Conservation (phyloP, 768 basidiomycete species). For the Auricularia sp. region DNA sequence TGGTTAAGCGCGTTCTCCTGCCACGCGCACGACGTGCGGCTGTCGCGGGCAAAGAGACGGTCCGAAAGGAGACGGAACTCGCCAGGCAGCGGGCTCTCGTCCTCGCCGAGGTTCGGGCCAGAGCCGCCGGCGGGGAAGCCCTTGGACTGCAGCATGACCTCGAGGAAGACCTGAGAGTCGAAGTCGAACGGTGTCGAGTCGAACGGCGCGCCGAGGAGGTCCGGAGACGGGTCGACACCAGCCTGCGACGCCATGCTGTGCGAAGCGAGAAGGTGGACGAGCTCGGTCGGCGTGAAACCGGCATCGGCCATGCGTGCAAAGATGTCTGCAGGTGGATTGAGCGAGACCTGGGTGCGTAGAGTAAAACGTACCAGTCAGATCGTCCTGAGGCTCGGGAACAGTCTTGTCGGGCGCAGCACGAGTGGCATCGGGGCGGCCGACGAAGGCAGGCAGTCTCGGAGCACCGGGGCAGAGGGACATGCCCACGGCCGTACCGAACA, state of each 20-base stretch:
- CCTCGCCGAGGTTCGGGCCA: too few relatives aligned
- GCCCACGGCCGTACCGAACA: slow-evolving; percentile 37
- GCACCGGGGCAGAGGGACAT: slow-evolving; percentile 35
- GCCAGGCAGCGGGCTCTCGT: too few relatives aligned
- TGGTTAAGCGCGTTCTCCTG: too few relatives aligned
- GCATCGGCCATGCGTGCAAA: not conserved
- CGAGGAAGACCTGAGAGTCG: slow-evolving; percentile 17
- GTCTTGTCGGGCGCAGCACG: too few relatives aligned
- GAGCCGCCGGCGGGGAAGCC: too few relatives aligned
- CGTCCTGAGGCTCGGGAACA: not conserved
- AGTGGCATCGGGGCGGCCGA: too few relatives aligned
- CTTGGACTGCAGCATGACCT: too few relatives aligned
- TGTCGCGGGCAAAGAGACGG: too few relatives aligned
- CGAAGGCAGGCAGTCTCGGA: slow-evolving; percentile 17
- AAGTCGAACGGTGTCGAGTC: slow-evolving; percentile 36
- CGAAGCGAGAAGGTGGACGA: too few relatives aligned
- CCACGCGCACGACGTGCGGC: too few relatives aligned
- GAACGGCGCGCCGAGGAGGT: slow-evolving; percentile 29
- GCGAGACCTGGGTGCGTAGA: slow-evolving; percentile 11
- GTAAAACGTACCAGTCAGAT: slow-evolving; percentile 14
- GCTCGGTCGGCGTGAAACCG: too few relatives aligned
- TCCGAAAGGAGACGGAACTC: too few relatives aligned
- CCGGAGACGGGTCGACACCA: slow-evolving; percentile 1
- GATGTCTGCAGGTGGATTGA: slow-evolving; percentile 15
- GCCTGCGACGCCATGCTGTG: slow-evolving; percentile 13